Evolutionary conservation across 2,329 filamentous ascomycete species (phyloP), one percentile per base, ranked within the genome.

Genomic region (Aspergillus sp.): DNA sequence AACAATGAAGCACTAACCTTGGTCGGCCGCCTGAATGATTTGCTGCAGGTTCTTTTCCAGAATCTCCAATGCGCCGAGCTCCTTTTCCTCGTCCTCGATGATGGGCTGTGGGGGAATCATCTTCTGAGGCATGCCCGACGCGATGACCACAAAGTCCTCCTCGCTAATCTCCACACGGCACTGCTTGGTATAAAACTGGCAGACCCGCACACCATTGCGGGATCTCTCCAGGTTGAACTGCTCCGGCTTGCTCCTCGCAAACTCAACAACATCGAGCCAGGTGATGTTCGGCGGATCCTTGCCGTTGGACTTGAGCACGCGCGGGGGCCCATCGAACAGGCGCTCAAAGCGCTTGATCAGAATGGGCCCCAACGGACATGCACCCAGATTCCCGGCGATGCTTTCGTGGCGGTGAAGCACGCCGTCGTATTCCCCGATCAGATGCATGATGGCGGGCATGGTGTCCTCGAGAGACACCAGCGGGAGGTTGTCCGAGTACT

Each of bases 201-300:
- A 93, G 33, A 81, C 77, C 29, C 80, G 74, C 33, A 74, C 64
- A 13, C 82, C 81, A 43, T 83, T 80, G 27, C 75, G 69, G 40
- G 74, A 72, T 36, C 82, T 76, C 34, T 75, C 77, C 32, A 93
- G 64, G 20, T 75, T 72, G 58, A 93, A 91, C 34, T 89, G 82
- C 43, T 76, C 72, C 0, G 85, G 82, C 42, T 86, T 86, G 42
- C 76, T 77, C 51, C 82, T 82, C 42, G 86, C 82, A 60, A 88
- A 91, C 43, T 82, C 78, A 44, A 93, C 82, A 32, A 93, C 78
- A 49, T 93, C 86, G 24, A 91, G 68, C 86, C 86, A 94, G 8
- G 78, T 81, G 35, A 91, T 72, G 4, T 69, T 70, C 4, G 70
- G 72, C 19, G 71, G 64, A 15, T 75, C 71, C 44, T 74, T 74